Evolutionary conservation across 306 rosid genomes (phyloP).

Genomic region (Pyrus betulifolia): DNA sequence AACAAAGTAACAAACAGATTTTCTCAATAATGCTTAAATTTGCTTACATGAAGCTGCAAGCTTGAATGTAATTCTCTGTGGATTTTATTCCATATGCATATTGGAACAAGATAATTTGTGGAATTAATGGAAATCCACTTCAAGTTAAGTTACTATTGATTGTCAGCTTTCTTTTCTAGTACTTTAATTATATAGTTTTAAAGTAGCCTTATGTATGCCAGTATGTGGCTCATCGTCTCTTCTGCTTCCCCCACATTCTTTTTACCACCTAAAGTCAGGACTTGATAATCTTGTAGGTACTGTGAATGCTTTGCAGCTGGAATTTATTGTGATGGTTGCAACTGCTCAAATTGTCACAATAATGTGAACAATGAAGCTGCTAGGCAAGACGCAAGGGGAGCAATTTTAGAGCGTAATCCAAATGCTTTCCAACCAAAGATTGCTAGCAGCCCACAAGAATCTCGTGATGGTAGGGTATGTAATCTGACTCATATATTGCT

Average conservation of each 20-base stretch:
- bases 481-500: constrained; percentile 13
- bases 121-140: background rate
- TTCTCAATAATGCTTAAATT: background rate
- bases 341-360: constrained; percentile 64
- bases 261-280: constrained; percentile 9
- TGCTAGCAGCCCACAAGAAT: constrained; percentile 56
- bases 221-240: constrained; percentile 10
- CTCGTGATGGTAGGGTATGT: constrained; percentile 43
- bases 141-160: background rate
- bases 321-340: constrained; percentile 71
- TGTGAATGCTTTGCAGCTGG: constrained; percentile 85
- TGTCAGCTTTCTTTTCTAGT: background rate
- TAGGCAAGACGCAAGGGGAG: constrained; percentile 57
- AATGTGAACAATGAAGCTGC: constrained; percentile 61
- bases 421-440: constrained; percentile 79
- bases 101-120: background rate
- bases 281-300: constrained; percentile 45
- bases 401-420: constrained; percentile 67
- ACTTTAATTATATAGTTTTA: background rate
- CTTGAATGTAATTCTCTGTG: background rate
- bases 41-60: background rate
- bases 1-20: background rate
- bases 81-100: background rate
- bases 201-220: constrained; percentile 1
- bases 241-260: background rate